Conservation (phyloP, 805 yeast species). For the Suhomyces vadensis region DNA sequence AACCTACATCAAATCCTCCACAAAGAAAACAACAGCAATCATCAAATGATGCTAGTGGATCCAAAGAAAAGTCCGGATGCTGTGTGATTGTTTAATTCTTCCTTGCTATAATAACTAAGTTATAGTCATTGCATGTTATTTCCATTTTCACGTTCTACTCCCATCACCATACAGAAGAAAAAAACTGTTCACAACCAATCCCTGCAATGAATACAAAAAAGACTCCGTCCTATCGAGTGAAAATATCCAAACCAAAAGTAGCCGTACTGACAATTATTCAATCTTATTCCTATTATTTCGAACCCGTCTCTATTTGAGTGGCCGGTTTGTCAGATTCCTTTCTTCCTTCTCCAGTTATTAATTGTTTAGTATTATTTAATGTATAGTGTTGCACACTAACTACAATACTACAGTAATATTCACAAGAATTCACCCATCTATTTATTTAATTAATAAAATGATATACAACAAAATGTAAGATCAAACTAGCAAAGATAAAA, state of each 20-base stretch:
- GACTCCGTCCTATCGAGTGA: too few relatives aligned
- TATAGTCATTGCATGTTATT: neutral
- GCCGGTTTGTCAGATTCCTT: neutral
- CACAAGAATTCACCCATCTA: neutral
- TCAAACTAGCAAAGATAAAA: slow-evolving; percentile 80
- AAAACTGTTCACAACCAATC: too few relatives aligned
- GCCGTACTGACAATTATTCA: neutral
- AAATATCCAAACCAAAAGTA: neutral
- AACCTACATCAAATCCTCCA: slow-evolving; percentile 7
- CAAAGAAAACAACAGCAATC: slow-evolving; percentile 15
- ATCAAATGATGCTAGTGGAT: slow-evolving; percentile 14
- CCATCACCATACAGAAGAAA: neutral
- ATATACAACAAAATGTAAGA: slow-evolving; percentile 82
- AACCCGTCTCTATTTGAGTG: neutral
- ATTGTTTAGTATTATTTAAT: slow-evolving; percentile 3
- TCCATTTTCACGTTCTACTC: neutral
- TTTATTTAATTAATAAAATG: slow-evolving; percentile 62
- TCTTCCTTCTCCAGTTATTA: slow-evolving; percentile 1
- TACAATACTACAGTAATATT: neutral
- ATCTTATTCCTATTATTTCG: neutral
- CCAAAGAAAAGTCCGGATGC: slow-evolving; percentile 38
- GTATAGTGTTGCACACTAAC: neutral
- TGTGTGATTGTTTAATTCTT: slow-evolving; percentile 33
- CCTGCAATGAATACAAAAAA: too few relatives aligned
- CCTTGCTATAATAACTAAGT: neutral